Conservation (phyloP, 2,329 filamentous ascomycete genomes). For the Dactylellina parvicollis region DNA sequence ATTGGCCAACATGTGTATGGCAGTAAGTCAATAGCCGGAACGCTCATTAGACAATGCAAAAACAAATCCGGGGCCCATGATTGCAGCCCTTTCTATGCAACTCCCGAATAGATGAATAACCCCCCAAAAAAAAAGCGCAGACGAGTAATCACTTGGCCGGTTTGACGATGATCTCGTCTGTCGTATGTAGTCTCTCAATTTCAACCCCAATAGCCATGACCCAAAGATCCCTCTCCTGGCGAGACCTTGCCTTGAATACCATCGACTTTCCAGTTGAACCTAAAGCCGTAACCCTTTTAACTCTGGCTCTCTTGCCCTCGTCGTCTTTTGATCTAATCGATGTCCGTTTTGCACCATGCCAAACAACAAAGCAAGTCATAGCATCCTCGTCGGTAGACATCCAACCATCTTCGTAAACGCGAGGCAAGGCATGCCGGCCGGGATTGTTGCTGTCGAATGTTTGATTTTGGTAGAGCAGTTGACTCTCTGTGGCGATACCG, state of each 20-base stretch:
- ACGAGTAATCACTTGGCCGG: slow-evolving; percentile 54
- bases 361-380: slow-evolving; percentile 75
- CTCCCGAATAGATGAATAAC: slow-evolving; percentile 1
- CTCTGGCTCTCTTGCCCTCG: slow-evolving; percentile 62
- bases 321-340: slow-evolving; percentile 66
- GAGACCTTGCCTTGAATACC: slow-evolving; percentile 73
- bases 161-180: slow-evolving; percentile 52
- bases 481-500: slow-evolving; percentile 74
- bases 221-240: slow-evolving; percentile 75
- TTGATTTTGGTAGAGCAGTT: slow-evolving; percentile 69
- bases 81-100: slow-evolving; percentile 11
- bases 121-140: slow-evolving; percentile 6
- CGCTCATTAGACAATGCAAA: slow-evolving; percentile 13
- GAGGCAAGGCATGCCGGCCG: slow-evolving; percentile 69
- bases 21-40: background rate
- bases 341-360: slow-evolving; percentile 69
- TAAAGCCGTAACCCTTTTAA: slow-evolving; percentile 70
- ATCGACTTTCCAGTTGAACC: slow-evolving; percentile 71
- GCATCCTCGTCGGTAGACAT: slow-evolving; percentile 72
- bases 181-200: slow-evolving; percentile 70
- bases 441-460: slow-evolving; percentile 73
- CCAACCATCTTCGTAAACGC: slow-evolving; percentile 71
- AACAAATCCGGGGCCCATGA: background rate
- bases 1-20: background rate
- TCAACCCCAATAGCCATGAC: slow-evolving; percentile 73